These are phyloP conservation scores for Albophoma yamanashiensis DNA, from an alignment of 2,329 filamentous ascomycete species.

Conservation along the genomic window DNA sequence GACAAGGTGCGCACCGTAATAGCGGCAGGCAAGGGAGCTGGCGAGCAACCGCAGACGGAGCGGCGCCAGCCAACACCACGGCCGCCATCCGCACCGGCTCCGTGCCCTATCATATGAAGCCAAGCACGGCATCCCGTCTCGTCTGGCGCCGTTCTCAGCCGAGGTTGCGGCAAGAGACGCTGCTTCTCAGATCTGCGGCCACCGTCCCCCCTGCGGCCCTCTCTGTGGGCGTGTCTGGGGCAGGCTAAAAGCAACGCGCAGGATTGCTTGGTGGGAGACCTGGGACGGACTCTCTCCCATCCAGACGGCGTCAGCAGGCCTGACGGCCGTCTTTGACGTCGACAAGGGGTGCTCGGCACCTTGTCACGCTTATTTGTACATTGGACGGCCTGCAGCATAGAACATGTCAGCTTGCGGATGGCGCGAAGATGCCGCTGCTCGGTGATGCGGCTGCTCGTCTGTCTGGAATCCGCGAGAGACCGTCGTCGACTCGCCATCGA, in stretches of 20 bases:
- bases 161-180: neutral
- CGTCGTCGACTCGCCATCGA: conserved; percentile 8
- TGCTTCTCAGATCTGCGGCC: conserved; percentile 2
- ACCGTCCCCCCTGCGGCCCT: neutral
- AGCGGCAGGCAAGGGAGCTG: neutral
- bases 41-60: neutral
- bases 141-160: conserved; percentile 4
- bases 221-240: neutral
- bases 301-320: neutral
- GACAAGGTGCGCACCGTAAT: neutral
- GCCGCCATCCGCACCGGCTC: neutral
- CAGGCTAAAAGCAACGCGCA: neutral
- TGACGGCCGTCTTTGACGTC: neutral
- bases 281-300: neutral
- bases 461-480: neutral
- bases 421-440: neutral
- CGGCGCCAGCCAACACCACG: neutral
- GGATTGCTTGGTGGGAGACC: neutral
- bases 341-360: neutral
- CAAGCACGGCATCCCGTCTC: neutral
- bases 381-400: neutral
- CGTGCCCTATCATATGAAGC: neutral
- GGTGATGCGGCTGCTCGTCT: neutral
- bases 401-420: neutral
- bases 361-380: neutral